Conservation (phyloP, 129 eudicot genomes). For the Deinandra increscens region DNA sequence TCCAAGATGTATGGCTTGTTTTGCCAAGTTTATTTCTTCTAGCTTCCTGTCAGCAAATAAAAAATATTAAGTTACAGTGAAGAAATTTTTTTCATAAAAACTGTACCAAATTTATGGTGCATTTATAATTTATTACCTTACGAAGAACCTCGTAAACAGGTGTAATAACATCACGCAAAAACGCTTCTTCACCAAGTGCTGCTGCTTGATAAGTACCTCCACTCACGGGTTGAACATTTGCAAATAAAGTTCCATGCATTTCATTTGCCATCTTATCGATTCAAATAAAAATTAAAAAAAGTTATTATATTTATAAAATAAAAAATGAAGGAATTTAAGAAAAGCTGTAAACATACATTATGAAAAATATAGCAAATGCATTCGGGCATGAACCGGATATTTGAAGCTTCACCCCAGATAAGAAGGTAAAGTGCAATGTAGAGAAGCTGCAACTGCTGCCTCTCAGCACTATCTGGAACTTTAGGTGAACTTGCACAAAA, state of each 20-base stretch:
- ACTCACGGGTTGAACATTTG: constrained; percentile 65
- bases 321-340: neutral
- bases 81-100: neutral
- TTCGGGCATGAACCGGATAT: constrained; percentile 96
- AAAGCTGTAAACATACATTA: constrained; percentile 59
- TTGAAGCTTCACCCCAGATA: constrained; percentile 99
- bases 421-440: constrained; percentile 96
- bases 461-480: constrained; percentile 51
- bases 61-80: constrained; percentile 14
- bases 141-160: constrained; percentile 88
- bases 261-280: constrained; percentile 74
- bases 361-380: constrained; percentile 98
- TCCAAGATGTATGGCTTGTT: constrained; percentile 94
- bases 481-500: constrained; percentile 36
- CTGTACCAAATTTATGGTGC: neutral
- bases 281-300: neutral
- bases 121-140: constrained; percentile 49
- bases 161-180: constrained; percentile 71
- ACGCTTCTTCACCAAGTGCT: constrained; percentile 67
- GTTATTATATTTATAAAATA: neutral
- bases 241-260: constrained; percentile 68
- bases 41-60: constrained; percentile 62
- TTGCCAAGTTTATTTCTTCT: constrained; percentile 81
- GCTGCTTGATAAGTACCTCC: constrained; percentile 75
- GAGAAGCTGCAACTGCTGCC: constrained; percentile 79